Evolutionary conservation across 371 early-diverging fungal species (phyloP).

Genomic region (Actinomortierella ambigua): DNA sequence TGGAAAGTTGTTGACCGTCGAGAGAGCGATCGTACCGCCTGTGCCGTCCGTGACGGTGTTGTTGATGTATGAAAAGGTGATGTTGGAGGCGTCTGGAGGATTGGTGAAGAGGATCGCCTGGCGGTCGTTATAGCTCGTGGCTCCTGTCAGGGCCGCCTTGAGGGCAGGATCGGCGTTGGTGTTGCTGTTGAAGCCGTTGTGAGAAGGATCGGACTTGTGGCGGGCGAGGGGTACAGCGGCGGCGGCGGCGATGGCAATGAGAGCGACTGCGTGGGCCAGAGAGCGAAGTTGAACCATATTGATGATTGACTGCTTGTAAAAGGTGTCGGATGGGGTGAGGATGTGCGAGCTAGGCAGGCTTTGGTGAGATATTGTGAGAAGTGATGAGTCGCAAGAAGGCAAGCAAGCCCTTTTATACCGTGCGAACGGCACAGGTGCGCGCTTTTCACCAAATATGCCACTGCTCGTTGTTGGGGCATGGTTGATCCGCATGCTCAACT

Average conservation of each 20-base stretch:
- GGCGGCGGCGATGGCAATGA: slow-evolving; percentile 1
- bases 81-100: slow-evolving; percentile 9
- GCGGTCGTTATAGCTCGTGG: slow-evolving; percentile 12
- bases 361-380: slow-evolving; percentile 5
- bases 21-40: slow-evolving; percentile 11
- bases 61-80: slow-evolving; percentile 18
- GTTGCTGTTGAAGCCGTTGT: slow-evolving; percentile 11
- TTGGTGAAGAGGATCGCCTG: slow-evolving; percentile 15
- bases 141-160: slow-evolving; percentile 9
- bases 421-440: too few species aligned
- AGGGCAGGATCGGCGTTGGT: slow-evolving; percentile 10
- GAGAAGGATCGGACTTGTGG: slow-evolving; percentile 5
- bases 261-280: slow-evolving; percentile 2
- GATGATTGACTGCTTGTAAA: slow-evolving; percentile 10
- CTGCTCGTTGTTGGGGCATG: too few species aligned
- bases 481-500: too few species aligned
- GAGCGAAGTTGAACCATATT: slow-evolving; percentile 6
- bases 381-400: too few species aligned
- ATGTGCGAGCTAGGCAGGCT: not conserved
- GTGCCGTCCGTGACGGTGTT: slow-evolving; percentile 10
- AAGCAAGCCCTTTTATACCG: too few species aligned
- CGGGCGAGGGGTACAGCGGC: slow-evolving; percentile 7
- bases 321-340: slow-evolving; percentile 8
- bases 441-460: too few species aligned
- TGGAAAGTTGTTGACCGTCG: slow-evolving; percentile 17